Evolutionary conservation across 1,284 basidiomycete species (phyloP), one percentile per base, ranked within the genome.

Genomic region (Wolfiporia cocos): DNA sequence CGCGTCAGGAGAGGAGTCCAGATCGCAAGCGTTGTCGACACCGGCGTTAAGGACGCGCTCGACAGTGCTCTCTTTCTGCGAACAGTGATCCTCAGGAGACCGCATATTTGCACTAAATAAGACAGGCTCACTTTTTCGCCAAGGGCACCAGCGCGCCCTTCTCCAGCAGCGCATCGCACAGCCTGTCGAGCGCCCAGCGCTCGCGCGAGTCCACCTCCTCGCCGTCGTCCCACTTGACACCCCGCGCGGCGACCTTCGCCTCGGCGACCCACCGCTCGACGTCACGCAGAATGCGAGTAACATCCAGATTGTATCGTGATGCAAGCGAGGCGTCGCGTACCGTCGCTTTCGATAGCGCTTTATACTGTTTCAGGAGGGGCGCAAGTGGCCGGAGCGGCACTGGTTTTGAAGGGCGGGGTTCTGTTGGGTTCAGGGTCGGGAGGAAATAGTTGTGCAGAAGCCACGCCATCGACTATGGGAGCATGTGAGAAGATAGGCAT

Each of bases 381-480:
- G 64, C 53, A 4, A 86, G 55, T 0, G 79, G 70, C 5, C 76
- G 73, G 23, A 79, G 52, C 28, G 69, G 4, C 3, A 39, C 17
- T 14, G 23, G 41, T 26, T 38, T 53, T n/a, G 39, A 31, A 32
- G 42, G 42, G 35, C 41, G 54, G 33, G 64, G 55, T 10, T 65
- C 61, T 3, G 73, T 68, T 0, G 81, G 79, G 49, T 81, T 82
- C n/a, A 89, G 59, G 24, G 77, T 76, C 17, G 90, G 77, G 42
- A 84, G 68, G 68, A 89, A 82, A 63, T 92, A 90, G 51, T 88
- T 81, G 50, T 86, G 74, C 18, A 92, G 66, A 28, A 92, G 72
- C 89, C 89, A 92, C 34, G 65, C 58, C 69, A 92, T 73, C 6
- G 82, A 78, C 87, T 92, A 43, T 22, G 39, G 5, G 14, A 21